A percentile compares a stretch with the other conserved stretches of the same genome.
Evolutionary conservation across 495 filamentous ascomycete genomes (phyloP).

Genomic region (Aspergillus heteromorphus): DNA sequence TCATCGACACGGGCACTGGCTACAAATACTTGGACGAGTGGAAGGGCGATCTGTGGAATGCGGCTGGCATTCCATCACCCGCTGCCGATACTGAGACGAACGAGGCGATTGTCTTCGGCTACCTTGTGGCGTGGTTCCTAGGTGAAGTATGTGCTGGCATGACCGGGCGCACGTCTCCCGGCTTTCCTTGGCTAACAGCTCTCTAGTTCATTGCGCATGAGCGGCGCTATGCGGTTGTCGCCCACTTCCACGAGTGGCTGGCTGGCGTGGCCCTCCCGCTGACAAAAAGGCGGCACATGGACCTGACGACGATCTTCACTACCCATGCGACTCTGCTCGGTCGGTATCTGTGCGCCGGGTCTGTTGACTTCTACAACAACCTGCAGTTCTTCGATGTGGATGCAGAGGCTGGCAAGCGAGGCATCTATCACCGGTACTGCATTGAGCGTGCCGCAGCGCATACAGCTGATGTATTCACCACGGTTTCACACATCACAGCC

Average conservation of each 20-base stretch:
- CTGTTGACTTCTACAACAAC: constrained; percentile 99
- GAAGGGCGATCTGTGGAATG: constrained; percentile 94
- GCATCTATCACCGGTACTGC: constrained; percentile 98
- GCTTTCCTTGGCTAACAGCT: constrained; percentile 5
- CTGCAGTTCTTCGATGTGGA: constrained; percentile 96
- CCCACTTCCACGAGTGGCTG: constrained; percentile 98
- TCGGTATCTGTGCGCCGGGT: constrained; percentile 93
- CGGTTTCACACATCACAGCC: constrained; percentile 96
- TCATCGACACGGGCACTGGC: constrained; percentile 92
- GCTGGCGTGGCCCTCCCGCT: constrained; percentile 93
- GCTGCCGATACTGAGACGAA: constrained; percentile 92
- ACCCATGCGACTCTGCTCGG: constrained; percentile 94
- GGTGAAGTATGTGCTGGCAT: constrained; percentile 70
- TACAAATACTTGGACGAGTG: constrained; percentile 91
- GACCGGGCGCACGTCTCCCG: background rate
- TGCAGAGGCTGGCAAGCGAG: constrained; percentile 92
- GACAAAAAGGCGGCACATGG: constrained; percentile 87
- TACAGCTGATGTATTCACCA: constrained; percentile 93
- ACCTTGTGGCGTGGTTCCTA: constrained; percentile 95
- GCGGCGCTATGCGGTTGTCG: constrained; percentile 82
- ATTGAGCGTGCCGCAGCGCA: constrained; percentile 93
- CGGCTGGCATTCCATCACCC: constrained; percentile 85
- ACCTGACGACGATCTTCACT: constrained; percentile 97
- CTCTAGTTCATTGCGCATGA: constrained; percentile 86
- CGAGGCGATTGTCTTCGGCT: constrained; percentile 96